phyloP scores from a whole-genome alignment of 2,329 filamentous ascomycete genomes.

The Domatiomyces catenatus region DNA sequence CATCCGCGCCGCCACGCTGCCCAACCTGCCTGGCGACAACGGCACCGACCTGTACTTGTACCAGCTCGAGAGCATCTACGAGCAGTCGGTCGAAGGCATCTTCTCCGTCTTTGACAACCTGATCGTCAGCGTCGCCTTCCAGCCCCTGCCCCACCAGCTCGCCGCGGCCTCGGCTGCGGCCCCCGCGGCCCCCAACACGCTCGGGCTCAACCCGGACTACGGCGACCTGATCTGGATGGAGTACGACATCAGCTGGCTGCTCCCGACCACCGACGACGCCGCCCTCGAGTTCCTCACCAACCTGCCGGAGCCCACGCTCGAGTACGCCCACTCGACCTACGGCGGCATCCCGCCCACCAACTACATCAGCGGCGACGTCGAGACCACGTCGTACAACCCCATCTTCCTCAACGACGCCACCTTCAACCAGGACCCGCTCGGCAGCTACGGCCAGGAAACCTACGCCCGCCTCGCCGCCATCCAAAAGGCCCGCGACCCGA shows the following conservation, averaged over 20 bases:
- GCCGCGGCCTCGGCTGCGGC: background rate
- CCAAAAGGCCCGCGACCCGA: constrained; percentile 27
- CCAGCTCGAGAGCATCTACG: constrained; percentile 1
- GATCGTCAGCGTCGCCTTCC: background rate
- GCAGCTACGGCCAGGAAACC: constrained; percentile 28
- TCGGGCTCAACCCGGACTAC: background rate
- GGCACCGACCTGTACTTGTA: background rate
- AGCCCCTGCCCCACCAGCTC: background rate
- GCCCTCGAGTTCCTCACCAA: background rate
- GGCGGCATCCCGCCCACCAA: background rate
- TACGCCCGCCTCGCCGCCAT: constrained; percentile 21
- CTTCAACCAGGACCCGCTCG: constrained; percentile 28
- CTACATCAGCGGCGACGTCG: background rate
- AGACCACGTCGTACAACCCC: background rate
- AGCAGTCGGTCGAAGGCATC: background rate
- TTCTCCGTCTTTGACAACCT: background rate
- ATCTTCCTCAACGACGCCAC: constrained; percentile 35
- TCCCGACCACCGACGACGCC: background rate
- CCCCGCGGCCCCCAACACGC: background rate
- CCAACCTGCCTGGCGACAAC: background rate
- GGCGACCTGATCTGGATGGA: constrained; percentile 1
- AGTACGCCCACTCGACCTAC: background rate
- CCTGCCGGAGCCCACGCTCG: background rate
- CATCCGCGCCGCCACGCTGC: background rate
- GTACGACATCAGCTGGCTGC: background rate